Conservation (phyloP, 2,329 filamentous ascomycete species). For the Sordariomycetes sp. region DNA sequence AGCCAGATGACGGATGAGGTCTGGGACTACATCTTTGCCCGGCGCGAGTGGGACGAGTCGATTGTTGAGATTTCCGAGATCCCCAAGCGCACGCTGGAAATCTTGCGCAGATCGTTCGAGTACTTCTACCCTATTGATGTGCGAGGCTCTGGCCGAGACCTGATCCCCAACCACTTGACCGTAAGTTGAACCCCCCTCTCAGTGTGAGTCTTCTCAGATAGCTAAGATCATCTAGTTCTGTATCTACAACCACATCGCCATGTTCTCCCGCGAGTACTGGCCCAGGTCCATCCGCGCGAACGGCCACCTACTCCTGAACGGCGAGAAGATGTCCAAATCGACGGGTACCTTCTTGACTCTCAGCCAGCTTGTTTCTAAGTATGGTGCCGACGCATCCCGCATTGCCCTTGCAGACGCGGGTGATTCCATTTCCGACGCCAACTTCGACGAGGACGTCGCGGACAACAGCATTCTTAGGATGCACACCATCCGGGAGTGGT, state of each 20-base stretch:
- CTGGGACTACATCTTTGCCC: conserved; percentile 91
- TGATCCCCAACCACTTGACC: conserved; percentile 88
- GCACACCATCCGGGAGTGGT: conserved; percentile 78
- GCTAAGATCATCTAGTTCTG: conserved; percentile 47
- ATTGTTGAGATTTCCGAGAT: conserved; percentile 59
- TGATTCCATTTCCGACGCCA: conserved; percentile 89
- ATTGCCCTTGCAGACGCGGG: conserved; percentile 91
- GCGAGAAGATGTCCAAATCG: conserved; percentile 97
- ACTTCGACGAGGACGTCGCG: conserved; percentile 92
- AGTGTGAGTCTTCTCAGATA: neutral
- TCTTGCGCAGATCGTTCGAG: conserved; percentile 83
- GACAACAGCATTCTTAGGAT: conserved; percentile 85
- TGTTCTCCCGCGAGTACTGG: conserved; percentile 86
- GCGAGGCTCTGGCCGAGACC: conserved; percentile 80
- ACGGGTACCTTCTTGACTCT: conserved; percentile 96
- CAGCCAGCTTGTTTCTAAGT: conserved; percentile 77
- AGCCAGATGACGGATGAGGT: conserved; percentile 92
- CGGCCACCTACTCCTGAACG: conserved; percentile 87
- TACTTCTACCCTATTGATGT: conserved; percentile 96
- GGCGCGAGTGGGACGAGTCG: conserved; percentile 58
- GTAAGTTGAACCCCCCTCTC: neutral
- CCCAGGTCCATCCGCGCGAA: conserved; percentile 78
- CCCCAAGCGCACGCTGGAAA: conserved; percentile 59
- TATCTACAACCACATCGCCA: conserved; percentile 83
- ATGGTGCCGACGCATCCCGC: conserved; percentile 84